These are phyloP conservation scores for Crepidotus variabilis DNA, from an alignment of 768 basidiomycete species.

Conservation along the genomic window DNA sequence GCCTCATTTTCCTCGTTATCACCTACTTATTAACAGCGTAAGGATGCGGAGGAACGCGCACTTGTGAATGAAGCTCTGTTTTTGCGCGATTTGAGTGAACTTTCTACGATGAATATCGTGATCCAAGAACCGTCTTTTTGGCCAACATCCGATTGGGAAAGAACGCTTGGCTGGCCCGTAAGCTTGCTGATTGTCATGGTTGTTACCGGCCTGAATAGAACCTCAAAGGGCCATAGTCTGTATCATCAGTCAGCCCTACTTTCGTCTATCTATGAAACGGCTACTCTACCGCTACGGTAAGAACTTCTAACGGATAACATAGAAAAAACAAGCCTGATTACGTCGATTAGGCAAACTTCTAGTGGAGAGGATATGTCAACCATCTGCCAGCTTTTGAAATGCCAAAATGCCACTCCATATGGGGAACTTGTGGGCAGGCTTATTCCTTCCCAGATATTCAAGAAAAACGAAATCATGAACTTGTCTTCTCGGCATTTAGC, in stretches of 20 bases:
- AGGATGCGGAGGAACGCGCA: slow-evolving; percentile 36
- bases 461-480: slow-evolving; percentile 25
- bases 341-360: slow-evolving; percentile 23
- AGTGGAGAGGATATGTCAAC: slow-evolving; percentile 37
- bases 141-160: slow-evolving; percentile 23
- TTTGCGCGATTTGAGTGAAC: slow-evolving; percentile 45
- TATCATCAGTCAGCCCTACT: slow-evolving; percentile 58
- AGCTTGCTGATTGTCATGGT: slow-evolving; percentile 7
- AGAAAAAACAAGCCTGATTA: slow-evolving; percentile 1
- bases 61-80: slow-evolving; percentile 63
- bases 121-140: slow-evolving; percentile 43
- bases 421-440: slow-evolving; percentile 53
- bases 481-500: slow-evolving; percentile 31
- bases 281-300: slow-evolving; percentile 58
- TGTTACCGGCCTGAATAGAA: slow-evolving; percentile 6
- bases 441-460: slow-evolving; percentile 29
- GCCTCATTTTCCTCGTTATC: slow-evolving; percentile 12
- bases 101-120: slow-evolving; percentile 48
- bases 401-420: slow-evolving; percentile 50
- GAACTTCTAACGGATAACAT: slow-evolving; percentile 4
- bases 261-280: slow-evolving; percentile 54
- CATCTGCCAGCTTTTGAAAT: slow-evolving; percentile 46
- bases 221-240: slow-evolving; percentile 23
- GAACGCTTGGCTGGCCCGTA: slow-evolving; percentile 12
- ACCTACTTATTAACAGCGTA: background rate